Conservation (phyloP, 1,284 basidiomycete genomes). For the Marasmius tenuissimus region DNA sequence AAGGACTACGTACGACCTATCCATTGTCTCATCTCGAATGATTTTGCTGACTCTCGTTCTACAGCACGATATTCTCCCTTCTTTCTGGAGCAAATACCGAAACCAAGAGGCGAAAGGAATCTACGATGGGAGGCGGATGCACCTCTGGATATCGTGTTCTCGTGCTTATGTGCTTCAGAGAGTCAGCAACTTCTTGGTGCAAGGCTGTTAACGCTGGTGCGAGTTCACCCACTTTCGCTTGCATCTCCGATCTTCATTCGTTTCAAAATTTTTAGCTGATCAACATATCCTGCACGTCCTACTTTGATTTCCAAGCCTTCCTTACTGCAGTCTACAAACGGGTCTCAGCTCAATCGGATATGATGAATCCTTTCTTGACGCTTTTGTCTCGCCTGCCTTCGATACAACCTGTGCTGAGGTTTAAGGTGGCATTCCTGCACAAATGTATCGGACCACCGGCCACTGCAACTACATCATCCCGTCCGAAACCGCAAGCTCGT, state of each 20-base stretch:
- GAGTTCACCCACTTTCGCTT: constrained; percentile 16
- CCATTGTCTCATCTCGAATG: constrained; percentile 6
- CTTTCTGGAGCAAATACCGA: constrained; percentile 66
- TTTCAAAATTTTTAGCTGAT: constrained; percentile 42
- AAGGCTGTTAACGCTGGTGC: constrained; percentile 53
- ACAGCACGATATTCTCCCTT: constrained; percentile 58
- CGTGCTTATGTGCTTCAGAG: constrained; percentile 43
- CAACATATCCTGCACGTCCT: constrained; percentile 47
- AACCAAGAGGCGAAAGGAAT: constrained; percentile 44
- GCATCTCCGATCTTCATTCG: constrained; percentile 1
- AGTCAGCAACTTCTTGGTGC: constrained; percentile 43
- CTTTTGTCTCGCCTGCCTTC: constrained; percentile 44
- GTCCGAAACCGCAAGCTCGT: constrained; percentile 27
- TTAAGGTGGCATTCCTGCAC: constrained; percentile 51
- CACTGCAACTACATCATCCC: constrained; percentile 4
- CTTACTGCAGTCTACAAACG: constrained; percentile 46
- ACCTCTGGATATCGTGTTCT: constrained; percentile 56
- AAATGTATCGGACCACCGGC: constrained; percentile 34
- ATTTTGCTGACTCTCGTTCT: neutral
- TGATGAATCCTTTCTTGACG: constrained; percentile 30
- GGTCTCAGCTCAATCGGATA: constrained; percentile 32
- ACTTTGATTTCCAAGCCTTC: constrained; percentile 51
- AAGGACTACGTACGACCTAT: constrained; percentile 32
- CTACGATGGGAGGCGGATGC: constrained; percentile 58
- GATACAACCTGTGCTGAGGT: constrained; percentile 37